Base-by-base conservation (phyloP, 169 alveolate species). In the Plasmodium relictum region DNA sequence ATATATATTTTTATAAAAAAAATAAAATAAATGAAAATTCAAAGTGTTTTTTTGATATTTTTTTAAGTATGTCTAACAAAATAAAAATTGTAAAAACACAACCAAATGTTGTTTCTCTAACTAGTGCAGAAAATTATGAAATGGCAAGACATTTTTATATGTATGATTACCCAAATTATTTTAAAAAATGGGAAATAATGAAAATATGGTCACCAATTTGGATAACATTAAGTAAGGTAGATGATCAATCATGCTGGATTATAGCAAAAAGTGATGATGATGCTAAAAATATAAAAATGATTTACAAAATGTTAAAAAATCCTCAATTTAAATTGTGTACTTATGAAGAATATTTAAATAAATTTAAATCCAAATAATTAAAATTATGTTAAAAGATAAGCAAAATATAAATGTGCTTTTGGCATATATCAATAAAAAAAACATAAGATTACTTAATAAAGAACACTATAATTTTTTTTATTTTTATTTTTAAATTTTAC, bases 181-280 rank as follows among this genome's bases (percentile, higher is more conserved):
- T 97, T 97, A 93, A 93, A 74, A 96, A 96, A 89, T 96, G 97
- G 97, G 97, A 96, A 39, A 93, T 96, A 48, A 94, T 95, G 97
- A 96, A 96, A 88, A 94, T 96, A 26, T 89, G 96, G 96, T 96
- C 98, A 0, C 98, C 98, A 3, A 92, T 96, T 39, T 96, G 97
- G 97, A 95, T 96, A 24, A 76, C 95, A 44, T 88, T 96, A 45
- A 89, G 93, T 65, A 93, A 89, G 89, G 94, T 94, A 45, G 97
- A 95, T 70, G 96, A 88, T 61, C 90, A 92, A 45, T 93, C 97
- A 16, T 96, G 97, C 56, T 96, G 98, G 98, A 71, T 96, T 20
- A 93, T 95, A 37, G 97, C 95, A 31, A 94, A 93, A 88, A 93
- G 95, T 85, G 96, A 92, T 68, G 97, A 95, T 74, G 98, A 96